A percentile compares a stretch with the other conserved stretches of the same genome.
phyloP scores from a whole-genome alignment of 768 basidiomycete genomes.

The Tylopilus plumbeoviolaceoides region DNA sequence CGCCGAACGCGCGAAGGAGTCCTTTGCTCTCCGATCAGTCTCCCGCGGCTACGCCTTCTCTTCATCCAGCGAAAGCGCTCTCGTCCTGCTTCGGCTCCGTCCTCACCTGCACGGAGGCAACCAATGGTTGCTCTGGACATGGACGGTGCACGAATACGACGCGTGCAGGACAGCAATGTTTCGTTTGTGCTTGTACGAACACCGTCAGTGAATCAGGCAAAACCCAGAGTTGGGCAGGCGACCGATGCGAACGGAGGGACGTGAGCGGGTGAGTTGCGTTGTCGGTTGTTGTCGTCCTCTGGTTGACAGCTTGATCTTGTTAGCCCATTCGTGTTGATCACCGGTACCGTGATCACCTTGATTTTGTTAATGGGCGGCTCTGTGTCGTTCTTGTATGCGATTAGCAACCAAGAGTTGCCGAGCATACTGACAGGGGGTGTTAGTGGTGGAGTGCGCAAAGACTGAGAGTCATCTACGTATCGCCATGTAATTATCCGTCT shows the following conservation, averaged over 20 bases:
- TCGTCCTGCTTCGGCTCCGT: slow-evolving; percentile 59
- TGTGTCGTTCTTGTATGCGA: slow-evolving; percentile 57
- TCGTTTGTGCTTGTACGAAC: slow-evolving; percentile 40
- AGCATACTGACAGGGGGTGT: slow-evolving; percentile 67
- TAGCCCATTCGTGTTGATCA: slow-evolving; percentile 72
- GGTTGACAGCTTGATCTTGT: background rate
- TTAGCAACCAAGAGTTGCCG: slow-evolving; percentile 65
- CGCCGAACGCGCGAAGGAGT: slow-evolving; percentile 37
- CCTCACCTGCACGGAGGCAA: slow-evolving; percentile 57
- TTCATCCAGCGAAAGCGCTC: slow-evolving; percentile 48
- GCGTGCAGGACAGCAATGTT: slow-evolving; percentile 55
- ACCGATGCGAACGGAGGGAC: slow-evolving; percentile 73
- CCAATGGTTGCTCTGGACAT: slow-evolving; percentile 63
- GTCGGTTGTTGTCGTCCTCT: background rate
- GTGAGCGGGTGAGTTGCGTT: slow-evolving; percentile 65
- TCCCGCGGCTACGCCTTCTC: too few relatives aligned
- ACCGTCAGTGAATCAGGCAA: slow-evolving; percentile 52
- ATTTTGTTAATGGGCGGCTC: slow-evolving; percentile 65
- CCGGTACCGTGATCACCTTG: slow-evolving; percentile 63
- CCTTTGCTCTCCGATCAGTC: slow-evolving; percentile 37
- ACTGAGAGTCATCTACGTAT: slow-evolving; percentile 30
- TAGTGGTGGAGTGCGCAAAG: slow-evolving; percentile 46
- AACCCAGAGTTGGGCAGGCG: slow-evolving; percentile 69
- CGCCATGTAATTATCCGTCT: background rate
- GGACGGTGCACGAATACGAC: slow-evolving; percentile 61